Conservation (phyloP, 1,284 basidiomycete genomes). For the Singerocomus rubriflavus region DNA sequence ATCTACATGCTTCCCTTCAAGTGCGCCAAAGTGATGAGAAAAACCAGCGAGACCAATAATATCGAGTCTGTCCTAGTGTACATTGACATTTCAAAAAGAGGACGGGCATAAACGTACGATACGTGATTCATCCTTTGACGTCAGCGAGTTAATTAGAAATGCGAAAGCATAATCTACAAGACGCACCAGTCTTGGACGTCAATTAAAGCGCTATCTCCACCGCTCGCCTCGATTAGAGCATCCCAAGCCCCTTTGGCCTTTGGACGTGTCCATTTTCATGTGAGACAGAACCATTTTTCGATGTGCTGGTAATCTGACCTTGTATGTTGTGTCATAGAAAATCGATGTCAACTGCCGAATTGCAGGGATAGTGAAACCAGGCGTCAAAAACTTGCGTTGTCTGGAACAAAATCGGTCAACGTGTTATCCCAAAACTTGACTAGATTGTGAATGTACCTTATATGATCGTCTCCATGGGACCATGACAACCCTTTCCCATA, state of each 20-base stretch:
- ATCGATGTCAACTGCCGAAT: slow-evolving; percentile 8
- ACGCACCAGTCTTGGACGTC: slow-evolving; percentile 43
- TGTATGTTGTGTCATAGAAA: slow-evolving; percentile 37
- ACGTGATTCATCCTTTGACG: slow-evolving; percentile 45
- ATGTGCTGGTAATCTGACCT: slow-evolving; percentile 34
- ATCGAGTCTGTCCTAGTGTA: slow-evolving; percentile 33
- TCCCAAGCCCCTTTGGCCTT: slow-evolving; percentile 51
- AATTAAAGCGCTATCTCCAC: slow-evolving; percentile 35
- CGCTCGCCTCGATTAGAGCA: slow-evolving; percentile 36
- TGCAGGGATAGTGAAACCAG: slow-evolving; percentile 5
- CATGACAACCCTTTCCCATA: slow-evolving; percentile 8
- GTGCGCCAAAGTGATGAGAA: slow-evolving; percentile 28
- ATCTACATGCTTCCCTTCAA: slow-evolving; percentile 39
- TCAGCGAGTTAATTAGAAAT: neutral
- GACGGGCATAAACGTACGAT: slow-evolving; percentile 32
- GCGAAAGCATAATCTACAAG: neutral
- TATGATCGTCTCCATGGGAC: slow-evolving; percentile 17
- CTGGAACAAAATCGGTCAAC: slow-evolving; percentile 17
- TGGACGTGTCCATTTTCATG: neutral
- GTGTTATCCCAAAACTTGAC: no score
- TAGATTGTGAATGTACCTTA: neutral
- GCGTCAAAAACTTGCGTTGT: slow-evolving; percentile 32
- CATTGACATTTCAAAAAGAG: neutral
- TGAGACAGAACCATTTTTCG: neutral
- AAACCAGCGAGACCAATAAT: slow-evolving; percentile 49